Evolutionary conservation across 371 early-diverging fungal genomes (phyloP), one percentile per base, ranked within the genome.

Genomic region (Gilbertella persicaria): DNA sequence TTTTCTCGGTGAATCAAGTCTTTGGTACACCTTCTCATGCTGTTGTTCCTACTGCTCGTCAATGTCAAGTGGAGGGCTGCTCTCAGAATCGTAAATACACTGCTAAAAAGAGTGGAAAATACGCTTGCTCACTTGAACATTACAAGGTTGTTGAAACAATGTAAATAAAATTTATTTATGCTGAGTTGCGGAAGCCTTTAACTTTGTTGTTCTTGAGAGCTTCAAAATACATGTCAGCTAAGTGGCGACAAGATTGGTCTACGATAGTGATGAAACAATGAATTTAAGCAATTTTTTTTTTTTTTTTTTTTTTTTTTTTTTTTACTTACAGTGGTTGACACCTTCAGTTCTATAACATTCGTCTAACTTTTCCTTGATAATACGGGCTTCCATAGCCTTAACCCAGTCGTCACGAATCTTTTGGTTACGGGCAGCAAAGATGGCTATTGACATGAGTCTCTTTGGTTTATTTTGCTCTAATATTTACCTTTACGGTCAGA

Each of bases 381-480:
- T 75, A 55, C 90, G 85, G 28, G 86, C 82, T 73, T 91, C 89
- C 90, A 91, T 90, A 38, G 84, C 85, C 69, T 84, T 87, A 23
- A 92, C 85, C 93, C 93, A 92, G 58, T 89, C 79, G 58, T 90
- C 90, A 43, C 91, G 88, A 60, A 91, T 81, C 53, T 83, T 74
- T 61, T 87, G 85, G 58, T 83, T 86, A 46, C 89, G 85, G 53
- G 89, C 88, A 53, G 86, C 86, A 26, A 83, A 79, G 28, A 90
- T 67, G 53, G 87, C 92, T 90, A 41, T 10, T 30, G 35, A 14
- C 19, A 14, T 49, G 16, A 19, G 9, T 21, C 9, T 42, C 3
- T 42, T 25, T 19, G 12, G 30, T 3, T 35, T 16, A 44, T 45
- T 39, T n/a, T 28, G 24, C 14, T 16, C n/a, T n/a, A n/a, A n/a